Evolutionary conservation across 768 basidiomycete species (phyloP).

Genomic region (Tubosaeta sp.): DNA sequence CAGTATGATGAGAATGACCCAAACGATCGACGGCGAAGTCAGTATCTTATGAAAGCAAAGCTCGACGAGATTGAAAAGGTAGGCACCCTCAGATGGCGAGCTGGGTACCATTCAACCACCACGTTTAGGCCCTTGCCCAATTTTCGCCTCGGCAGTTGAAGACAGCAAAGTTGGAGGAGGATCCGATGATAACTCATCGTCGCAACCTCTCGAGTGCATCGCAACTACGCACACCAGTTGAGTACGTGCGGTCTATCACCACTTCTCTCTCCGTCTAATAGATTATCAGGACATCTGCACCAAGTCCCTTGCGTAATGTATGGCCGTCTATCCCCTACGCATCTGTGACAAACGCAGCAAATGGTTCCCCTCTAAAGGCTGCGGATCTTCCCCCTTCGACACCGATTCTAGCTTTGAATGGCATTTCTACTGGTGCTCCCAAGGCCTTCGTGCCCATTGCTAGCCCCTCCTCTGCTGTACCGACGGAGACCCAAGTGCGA

Average conservation of each 20-base stretch:
- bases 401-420: conserved; percentile 64
- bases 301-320: conserved; percentile 14
- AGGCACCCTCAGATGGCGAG: conserved; percentile 15
- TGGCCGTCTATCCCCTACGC: conserved; percentile 49
- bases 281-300: conserved; percentile 3
- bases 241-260: conserved; percentile 18
- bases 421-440: conserved; percentile 59
- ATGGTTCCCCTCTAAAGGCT: conserved; percentile 17
- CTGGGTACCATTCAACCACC: conserved; percentile 9
- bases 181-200: conserved; percentile 18
- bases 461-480: conserved; percentile 21
- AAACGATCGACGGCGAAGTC: conserved; percentile 70
- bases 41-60: conserved; percentile 67
- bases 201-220: conserved; percentile 12
- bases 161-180: conserved; percentile 18
- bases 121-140: conserved; percentile 53
- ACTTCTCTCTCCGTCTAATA: conserved; percentile 11
- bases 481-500: conserved; percentile 44
- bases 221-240: conserved; percentile 8
- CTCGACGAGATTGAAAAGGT: conserved; percentile 79
- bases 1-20: conserved; percentile 71
- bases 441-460: conserved; percentile 36
- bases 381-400: conserved; percentile 43
- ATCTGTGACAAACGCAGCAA: conserved; percentile 23
- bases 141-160: conserved; percentile 53